Percentiles rank a stretch among this genome's conserved stretches.
phyloP scores from a whole-genome alignment of 441 rosid species.

The Jatropha podagrica region DNA sequence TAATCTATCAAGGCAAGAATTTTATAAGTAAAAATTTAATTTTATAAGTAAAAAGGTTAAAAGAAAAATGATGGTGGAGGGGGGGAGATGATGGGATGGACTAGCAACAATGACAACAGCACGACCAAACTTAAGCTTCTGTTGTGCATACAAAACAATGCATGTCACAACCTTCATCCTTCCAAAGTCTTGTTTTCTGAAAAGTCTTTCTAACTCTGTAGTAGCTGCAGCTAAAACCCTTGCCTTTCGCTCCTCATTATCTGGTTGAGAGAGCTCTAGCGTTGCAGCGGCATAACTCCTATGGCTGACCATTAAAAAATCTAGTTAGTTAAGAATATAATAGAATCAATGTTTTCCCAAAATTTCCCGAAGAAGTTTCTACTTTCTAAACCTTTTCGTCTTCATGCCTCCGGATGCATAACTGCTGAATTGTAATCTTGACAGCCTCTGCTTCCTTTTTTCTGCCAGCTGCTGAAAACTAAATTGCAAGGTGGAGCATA shows the following conservation, averaged over 20 bases:
- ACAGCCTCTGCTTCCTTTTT: conserved; percentile 65
- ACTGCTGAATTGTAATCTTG: conserved; percentile 41
- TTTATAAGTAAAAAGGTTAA: not conserved
- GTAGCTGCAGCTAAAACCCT: conserved; percentile 86
- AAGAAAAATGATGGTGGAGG: not conserved
- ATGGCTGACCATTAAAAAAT: conserved; percentile 28
- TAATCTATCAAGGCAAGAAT: conserved; percentile 3
- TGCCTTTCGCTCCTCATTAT: conserved; percentile 79
- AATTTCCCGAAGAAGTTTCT: conserved; percentile 20
- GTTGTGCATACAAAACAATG: conserved; percentile 6
- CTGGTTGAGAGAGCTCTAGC: conserved; percentile 75
- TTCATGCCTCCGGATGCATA: conserved; percentile 38
- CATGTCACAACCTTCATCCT: conserved; percentile 74
- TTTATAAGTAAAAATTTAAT: conserved; percentile 6
- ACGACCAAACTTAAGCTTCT: not conserved
- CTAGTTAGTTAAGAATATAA: conserved; percentile 13
- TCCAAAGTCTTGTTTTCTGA: conserved; percentile 80
- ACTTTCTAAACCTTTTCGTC: conserved; percentile 41
- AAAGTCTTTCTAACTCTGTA: conserved; percentile 83
- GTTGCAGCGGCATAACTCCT: conserved; percentile 89
- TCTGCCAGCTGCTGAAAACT: conserved; percentile 58
- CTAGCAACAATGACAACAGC: not conserved
- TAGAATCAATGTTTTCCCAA: conserved; percentile 13
- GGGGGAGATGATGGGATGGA: not conserved
- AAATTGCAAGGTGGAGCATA: conserved; percentile 63